A percentile compares a stretch with the other conserved stretches of the same genome.
phyloP scores from a whole-genome alignment of 2,329 filamentous ascomycete genomes.

The Pseudocercospora fijiensis region DNA sequence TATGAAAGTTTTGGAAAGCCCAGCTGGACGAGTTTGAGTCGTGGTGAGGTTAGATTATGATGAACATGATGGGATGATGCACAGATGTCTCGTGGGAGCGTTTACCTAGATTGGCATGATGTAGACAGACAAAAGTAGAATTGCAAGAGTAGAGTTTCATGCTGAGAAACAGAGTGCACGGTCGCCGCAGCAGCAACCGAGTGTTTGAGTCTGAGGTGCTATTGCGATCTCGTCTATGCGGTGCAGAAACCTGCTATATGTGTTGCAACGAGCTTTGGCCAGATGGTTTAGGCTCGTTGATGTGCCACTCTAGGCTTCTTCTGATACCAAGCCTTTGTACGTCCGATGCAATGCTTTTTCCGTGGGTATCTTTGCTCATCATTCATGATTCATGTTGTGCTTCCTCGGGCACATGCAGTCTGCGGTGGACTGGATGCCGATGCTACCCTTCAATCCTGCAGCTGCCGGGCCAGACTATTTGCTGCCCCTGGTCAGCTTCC shows the following conservation, averaged over 20 bases:
- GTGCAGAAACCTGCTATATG: not conserved
- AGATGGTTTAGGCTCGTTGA: not conserved
- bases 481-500: not conserved
- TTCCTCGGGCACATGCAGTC: not conserved
- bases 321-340: not conserved
- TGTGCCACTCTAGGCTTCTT: not conserved
- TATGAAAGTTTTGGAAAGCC: conserved; percentile 60
- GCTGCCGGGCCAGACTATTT: not conserved
- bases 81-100: not conserved
- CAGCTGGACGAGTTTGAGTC: conserved; percentile 57
- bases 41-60: conserved; percentile 37
- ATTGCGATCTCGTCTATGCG: not conserved
- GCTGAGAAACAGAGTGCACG: not conserved
- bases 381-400: not conserved
- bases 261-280: not conserved
- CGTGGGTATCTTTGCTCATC: not conserved
- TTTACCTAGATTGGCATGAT: not conserved
- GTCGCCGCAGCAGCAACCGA: not conserved
- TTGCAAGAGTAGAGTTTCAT: not conserved
- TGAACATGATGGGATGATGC: not conserved
- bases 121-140: not conserved
- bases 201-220: not conserved
- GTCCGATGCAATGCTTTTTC: not conserved
- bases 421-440: not conserved
- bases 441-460: not conserved